phyloP scores from a whole-genome alignment of 495 filamentous ascomycete genomes.

The Aspergillus conjunctus region DNA sequence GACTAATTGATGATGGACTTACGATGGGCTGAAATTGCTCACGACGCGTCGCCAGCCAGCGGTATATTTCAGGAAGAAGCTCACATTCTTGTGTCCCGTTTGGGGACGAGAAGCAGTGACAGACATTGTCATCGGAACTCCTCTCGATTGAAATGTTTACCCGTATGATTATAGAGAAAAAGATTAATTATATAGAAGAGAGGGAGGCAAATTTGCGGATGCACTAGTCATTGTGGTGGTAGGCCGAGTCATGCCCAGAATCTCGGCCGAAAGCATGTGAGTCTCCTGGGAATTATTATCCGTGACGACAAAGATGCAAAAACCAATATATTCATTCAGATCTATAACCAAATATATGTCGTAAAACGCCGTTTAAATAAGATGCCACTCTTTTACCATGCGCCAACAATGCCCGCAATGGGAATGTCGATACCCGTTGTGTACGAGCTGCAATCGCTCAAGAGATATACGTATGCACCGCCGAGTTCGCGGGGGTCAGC shows the following conservation, averaged over 20 bases:
- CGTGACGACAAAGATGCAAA: no score
- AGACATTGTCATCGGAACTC: background rate
- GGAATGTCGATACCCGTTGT: no score
- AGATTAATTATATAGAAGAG: background rate
- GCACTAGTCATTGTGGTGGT: background rate
- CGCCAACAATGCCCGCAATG: no score
- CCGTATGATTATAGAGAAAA: background rate
- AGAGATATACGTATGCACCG: conserved; percentile 45
- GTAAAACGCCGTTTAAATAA: no score
- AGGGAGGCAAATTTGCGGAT: background rate
- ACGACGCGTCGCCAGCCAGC: conserved; percentile 48
- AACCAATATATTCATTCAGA: no score
- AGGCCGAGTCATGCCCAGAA: background rate
- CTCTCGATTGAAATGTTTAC: background rate
- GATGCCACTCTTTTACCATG: no score
- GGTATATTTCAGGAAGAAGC: conserved; percentile 12
- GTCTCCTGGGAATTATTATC: background rate
- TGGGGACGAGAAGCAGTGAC: background rate
- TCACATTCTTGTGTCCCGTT: background rate
- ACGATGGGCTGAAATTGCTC: conserved; percentile 53
- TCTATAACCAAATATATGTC: no score
- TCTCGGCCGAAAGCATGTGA: conserved; percentile 1
- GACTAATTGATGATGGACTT: conserved; percentile 11
- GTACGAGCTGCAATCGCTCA: conserved; percentile 18
- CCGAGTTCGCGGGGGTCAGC: conserved; percentile 43